Evolutionary conservation across 176 grass and related monocot species (phyloP), one percentile per base, ranked within the genome.

Genomic region (Chrysopogon serrulatus): DNA sequence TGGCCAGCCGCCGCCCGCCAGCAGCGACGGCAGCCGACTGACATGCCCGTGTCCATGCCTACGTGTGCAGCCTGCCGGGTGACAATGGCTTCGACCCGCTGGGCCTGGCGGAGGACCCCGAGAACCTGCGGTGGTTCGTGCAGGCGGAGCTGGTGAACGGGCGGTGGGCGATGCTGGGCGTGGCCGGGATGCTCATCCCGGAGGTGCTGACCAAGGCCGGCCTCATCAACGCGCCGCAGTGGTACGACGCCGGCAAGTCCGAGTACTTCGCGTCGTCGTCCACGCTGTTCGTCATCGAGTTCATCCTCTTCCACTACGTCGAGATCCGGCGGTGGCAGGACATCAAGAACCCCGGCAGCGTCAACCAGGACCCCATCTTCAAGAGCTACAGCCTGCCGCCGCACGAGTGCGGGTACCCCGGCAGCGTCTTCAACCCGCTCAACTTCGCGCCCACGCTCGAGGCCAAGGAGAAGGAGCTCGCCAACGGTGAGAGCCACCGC

Each of bases 121-220:
- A 97, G 82, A 92, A 92, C 95, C 86, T 94, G 68, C 86, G 37
- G 84, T 94, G 95, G 92, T 97, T 83, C 71, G 92, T 97, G 79
- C 92, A 97, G 81, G 92, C 92, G 63, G 90, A 97, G 90, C 95
- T 92, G 11, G 90, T 92, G 83, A 94, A 94, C 35, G 84, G 92
- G 31, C 90, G 95, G 43, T 94, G 95, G 92, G 95, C 95, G 32
- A 97, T 97, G 95, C 92, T 97, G 12, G 95, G 92, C 37, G 95
- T 97, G 49, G 88, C 84, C 2, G 95, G 95, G 67, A 97, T 97
- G 92, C 90, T 94, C 57, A 78, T 94, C 19, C 95, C 95, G 68
- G 92, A 97, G 88, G 87, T 97, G 64, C 87, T 92, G 35, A 92
- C 91, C 65, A 94, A 90, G 82, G 62, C 85, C 6, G 94, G 94